These are phyloP conservation scores for Immersiporthe knoxdaviesiana DNA, from an alignment of 2,329 filamentous ascomycete species.

Conservation along the genomic window DNA sequence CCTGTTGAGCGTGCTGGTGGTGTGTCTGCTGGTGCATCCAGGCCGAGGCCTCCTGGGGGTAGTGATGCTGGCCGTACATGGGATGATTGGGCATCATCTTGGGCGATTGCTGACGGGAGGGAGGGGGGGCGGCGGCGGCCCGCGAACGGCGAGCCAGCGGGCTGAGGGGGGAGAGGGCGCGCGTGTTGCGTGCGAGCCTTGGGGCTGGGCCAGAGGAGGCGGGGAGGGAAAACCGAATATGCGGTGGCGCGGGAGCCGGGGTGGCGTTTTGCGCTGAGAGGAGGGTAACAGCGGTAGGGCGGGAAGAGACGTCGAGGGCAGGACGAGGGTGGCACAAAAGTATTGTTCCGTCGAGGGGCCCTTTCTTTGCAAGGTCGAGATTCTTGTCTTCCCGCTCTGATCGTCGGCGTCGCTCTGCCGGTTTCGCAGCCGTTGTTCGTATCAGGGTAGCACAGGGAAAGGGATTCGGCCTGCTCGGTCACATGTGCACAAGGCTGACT, in stretches of 20 bases:
- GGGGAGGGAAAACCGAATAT: no score
- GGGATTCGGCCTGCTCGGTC: background rate
- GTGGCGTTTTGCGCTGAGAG: constrained; percentile 2
- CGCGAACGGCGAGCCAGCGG: constrained; percentile 25
- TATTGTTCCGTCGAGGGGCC: background rate
- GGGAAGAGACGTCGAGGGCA: background rate
- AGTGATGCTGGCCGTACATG: constrained; percentile 69
- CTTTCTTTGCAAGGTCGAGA: background rate
- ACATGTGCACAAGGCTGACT: background rate
- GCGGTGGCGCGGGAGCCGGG: background rate
- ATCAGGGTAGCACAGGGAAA: background rate
- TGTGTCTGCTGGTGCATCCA: constrained; percentile 71
- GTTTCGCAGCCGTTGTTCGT: background rate
- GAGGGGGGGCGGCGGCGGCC: no score
- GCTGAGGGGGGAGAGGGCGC: background rate
- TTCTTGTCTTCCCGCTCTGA: background rate
- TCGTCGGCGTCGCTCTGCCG: background rate
- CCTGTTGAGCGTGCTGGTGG: constrained; percentile 60
- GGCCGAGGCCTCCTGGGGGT: constrained; percentile 63
- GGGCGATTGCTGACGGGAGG: constrained; percentile 27
- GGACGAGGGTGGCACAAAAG: background rate
- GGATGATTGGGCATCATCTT: constrained; percentile 67
- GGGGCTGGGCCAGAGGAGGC: background rate
- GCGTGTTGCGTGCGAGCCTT: background rate
- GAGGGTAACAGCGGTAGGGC: background rate